phyloP scores from a whole-genome alignment of 192 early-diverging fungal species.

The Coemansia sp. region DNA sequence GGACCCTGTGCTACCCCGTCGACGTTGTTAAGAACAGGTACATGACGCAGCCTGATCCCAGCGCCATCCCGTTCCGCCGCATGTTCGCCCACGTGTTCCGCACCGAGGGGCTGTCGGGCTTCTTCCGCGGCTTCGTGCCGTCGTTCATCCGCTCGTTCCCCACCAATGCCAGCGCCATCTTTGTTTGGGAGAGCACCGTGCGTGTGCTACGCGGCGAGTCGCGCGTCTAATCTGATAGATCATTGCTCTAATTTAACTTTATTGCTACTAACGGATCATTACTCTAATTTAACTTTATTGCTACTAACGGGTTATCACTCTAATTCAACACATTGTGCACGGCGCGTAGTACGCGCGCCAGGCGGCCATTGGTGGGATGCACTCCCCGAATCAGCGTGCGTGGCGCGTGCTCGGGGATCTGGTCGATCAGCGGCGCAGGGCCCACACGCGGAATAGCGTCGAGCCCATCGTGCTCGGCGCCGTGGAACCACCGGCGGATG shows the following conservation, averaged over 20 bases:
- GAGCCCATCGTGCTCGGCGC: conserved; percentile 23
- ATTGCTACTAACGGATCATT: background rate
- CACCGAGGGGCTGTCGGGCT: conserved; percentile 74
- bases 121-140: conserved; percentile 88
- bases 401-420: background rate
- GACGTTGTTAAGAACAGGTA: conserved; percentile 92
- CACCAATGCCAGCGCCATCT: conserved; percentile 91
- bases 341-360: background rate
- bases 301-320: background rate
- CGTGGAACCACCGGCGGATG: conserved; percentile 49
- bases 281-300: background rate
- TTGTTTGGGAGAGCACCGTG: conserved; percentile 79
- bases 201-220: conserved; percentile 42
- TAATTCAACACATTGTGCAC: background rate
- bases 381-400: conserved; percentile 1
- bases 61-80: conserved; percentile 49
- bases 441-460: conserved; percentile 12
- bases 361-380: background rate
- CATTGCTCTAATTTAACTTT: background rate
- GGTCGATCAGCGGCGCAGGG: background rate
- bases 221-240: conserved; percentile 6
- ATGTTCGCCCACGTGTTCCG: conserved; percentile 49
- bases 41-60: conserved; percentile 85
- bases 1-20: conserved; percentile 76
- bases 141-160: conserved; percentile 91